Base-by-base conservation (phyloP, 352 stramenopile genomes). In the Pythium sukuiense region DNA sequence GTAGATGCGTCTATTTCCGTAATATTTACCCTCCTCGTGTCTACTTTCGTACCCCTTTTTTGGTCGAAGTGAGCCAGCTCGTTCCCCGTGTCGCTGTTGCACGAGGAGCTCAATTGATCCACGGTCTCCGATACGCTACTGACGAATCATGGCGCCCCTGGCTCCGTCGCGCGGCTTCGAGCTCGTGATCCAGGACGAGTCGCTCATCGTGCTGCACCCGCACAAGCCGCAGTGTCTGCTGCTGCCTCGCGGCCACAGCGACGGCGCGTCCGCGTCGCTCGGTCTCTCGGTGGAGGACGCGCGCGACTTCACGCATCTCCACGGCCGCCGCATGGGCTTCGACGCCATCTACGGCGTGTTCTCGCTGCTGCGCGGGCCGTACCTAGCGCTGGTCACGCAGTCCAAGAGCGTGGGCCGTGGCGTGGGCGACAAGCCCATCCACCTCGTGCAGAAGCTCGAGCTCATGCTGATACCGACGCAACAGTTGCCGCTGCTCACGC, bases 331-430 rank as follows among this genome's bases (percentile, higher is more conserved):
- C 57, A 87, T 94, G 79, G 69, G 62, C 41, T 92, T 92, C 39
- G 82, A 93, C 70, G 84, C 81, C 32, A 88, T 94, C 66, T 94
- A 89, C 71, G 83, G 85, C 66, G 76, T 94, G 45, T 91, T 89
- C 70, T 78, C 61, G 68, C 68, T 92, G 70, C 73, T 92, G 30
- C 76, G 79, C 2, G 83, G 85, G 0, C 81, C 77, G 14, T 94
- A 92, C 62, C 53, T 94, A 43, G 83, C 85, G 27, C 72, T 92
- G 12, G 84, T 90, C 45, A 92, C 83, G 55, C 75, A 88, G 52
- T 89, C 80, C 37, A 87, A 85, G 65, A 58, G 81, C 43, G 81
- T 72, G 55, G 81, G 76, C 1, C 79, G 68, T 29, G 81, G 81
- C 18, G 74, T 87, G 12, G 70, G 78, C 30, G 71, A 82, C 63